Evolutionary conservation across 2,329 filamentous ascomycete species (phyloP), one percentile per base, ranked within the genome.

Genomic region (Neopestalotiopsis sp.): DNA sequence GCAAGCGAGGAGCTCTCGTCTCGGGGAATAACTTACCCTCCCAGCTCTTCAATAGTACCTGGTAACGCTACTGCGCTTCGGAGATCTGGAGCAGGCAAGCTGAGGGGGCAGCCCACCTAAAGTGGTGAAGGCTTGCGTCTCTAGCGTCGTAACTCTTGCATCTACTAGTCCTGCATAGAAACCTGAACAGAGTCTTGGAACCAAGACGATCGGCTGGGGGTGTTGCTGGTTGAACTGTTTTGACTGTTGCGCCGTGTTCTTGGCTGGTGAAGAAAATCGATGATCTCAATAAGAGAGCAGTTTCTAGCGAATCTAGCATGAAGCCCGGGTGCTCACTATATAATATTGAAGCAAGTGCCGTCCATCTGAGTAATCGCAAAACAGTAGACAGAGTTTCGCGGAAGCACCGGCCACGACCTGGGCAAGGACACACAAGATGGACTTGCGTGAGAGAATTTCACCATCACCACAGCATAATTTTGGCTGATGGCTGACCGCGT

Each of bases 131-230:
- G 57, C 57, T 59, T 61, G 59, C 59, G 34, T 61, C n/a, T 20
- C 59, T 61, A 61, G 59, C 32, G 59, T 30, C 34, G 24, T 34
- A 14, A 5, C 7, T 40, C 30, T 10, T 61, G 59, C 32, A 40
- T 61, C 59, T 52, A n/a, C 45, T 61, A 61, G 30, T 61, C 30
- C 59, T 61, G 59, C 59, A 61, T 61, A 9, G 59, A 61, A 61
- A 20, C 59, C 59, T 34, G 59, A 61, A 38, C 20, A 59, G 34
- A 59, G 59, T 30, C 28, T 61, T 30, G 34, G 59, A 61, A 20
- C 13, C 12, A 34, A n/a, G n/a, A 30, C 14, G 59, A 34, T 61
- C 28, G 59, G n/a, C 59, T 20, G 3, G 59, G 17, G 14, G 12
- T 12, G 7, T 38, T 42, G 30, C 14, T 40, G 13, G 30, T 61